Base-by-base conservation (phyloP, 768 basidiomycete species). In the Lactarius sanguifluus region DNA sequence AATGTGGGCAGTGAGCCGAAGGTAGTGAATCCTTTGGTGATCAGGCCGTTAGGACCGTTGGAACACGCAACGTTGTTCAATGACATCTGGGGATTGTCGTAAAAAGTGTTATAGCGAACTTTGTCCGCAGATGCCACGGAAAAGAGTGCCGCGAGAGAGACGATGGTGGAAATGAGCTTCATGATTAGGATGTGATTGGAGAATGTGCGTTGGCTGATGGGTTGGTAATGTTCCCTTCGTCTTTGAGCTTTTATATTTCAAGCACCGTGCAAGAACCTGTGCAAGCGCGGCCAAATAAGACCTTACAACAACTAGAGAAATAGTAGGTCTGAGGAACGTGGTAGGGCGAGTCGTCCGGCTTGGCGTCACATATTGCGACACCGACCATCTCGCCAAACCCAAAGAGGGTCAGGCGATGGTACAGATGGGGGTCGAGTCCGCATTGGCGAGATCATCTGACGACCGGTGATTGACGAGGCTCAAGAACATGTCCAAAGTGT, bases 11-110 rank as follows among this genome's bases (percentile, higher is more conserved):
- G 56, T 30, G 71, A 70, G n/a, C 50, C 57, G n/a, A 73, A 60
- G 20, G 56, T 66, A 18, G 65, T 41, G 64, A 58, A 73, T 10
- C 72, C 72, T 52, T 65, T 61, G 36, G 65, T 57, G 30, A 64
- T 18, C 20, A 73, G 64, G 23, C 72, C 72, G 52, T 73, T 71
- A 20, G n/a, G 18, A n/a, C 73, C 73, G 52, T 72, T 38, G 40
- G 73, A 71, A 52, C 72, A 73, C 9, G 72, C 62, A 45, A 71
- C 65, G 59, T 20, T 54, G 18, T 13, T 1, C 45, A 71, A 47
- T 9, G 70, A 66, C 2, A 16, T 9, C 12, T 15, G 5, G 18
- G 55, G 28, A 34, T 71, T 68, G 64, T 65, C 64, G 50, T 65
- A 65, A 18, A 58, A 50, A 12, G 25, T 25, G 43, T 65, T 59